Base-by-base conservation (phyloP, 306 rosid species). In the Ammopiptanthus mongolicus region DNA sequence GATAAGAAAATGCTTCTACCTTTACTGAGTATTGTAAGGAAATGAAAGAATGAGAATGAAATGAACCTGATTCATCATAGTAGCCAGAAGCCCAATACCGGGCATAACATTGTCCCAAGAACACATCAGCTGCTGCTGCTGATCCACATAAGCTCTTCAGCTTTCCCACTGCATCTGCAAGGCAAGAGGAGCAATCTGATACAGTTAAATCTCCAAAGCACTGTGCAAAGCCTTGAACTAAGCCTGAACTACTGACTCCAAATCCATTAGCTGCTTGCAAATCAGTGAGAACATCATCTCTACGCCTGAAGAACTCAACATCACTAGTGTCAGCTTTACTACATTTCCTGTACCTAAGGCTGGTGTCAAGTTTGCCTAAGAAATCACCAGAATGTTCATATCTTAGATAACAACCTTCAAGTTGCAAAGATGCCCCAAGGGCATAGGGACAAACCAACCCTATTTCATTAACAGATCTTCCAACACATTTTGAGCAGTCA, bases 71-170 rank as follows among this genome's bases (percentile, higher is more conserved):
- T 75, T 76, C 78, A 55, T 84, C 87, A 60, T 90, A 90, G 86
- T 90, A 95, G 39, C 98, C 98, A 58, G 95, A 95, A 0, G 93
- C 97, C 96, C 96, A 88, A 53, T 91, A 95, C n/a, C 87, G 79
- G 41, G 96, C 97, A 79, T 90, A 95, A 61, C 98, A 95, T 39
- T 91, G 97, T 44, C 86, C 96, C 89, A 95, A 84, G 86, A 86
- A 95, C 74, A 90, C 91, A 74, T 90, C 92, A 47, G 90, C 96
- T n/a, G 91, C 88, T 4, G 93, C 97, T 11, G 98, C 96, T 1
- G 98, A 85, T 19, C 98, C 98, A 51, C 98, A 95, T 8, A 91
- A 44, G 65, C 68, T 88, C 86, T 92, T 95, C 46, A 91, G 50
- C 87, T 90, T 95, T 8, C 91, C 95, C 36, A 91, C 86, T 10